Evolutionary conservation across 306 rosid species (phyloP), one percentile per base, ranked within the genome.

Genomic region (Comarum palustre): DNA sequence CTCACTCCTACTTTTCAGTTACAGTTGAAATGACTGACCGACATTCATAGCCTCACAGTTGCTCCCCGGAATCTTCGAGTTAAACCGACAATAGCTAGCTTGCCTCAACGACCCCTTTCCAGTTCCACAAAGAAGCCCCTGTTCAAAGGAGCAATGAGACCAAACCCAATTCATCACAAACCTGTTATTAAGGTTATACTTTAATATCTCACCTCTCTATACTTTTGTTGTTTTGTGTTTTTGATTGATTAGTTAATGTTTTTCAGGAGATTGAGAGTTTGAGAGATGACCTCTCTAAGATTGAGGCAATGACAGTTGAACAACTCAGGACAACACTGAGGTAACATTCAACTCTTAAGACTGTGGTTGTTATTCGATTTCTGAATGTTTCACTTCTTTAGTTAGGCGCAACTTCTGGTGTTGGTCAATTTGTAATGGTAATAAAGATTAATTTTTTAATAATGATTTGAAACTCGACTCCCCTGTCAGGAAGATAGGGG

Each of bases 301-400:
- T 89, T 9, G 90, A 89, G 64, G 73, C 70, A 50, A 86, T 94
- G 98, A 94, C 95, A 6, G 86, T 91, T 77, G 87, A 86, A 73
- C 90, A 94, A 82, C 96, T 94, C 64, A 74, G 88, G 73, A 85
- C 78, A 70, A 84, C 82, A 10, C 77, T 94, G 43, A 89, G 91
- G 98, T 94, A 57, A 31, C 46, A 50, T 59, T 22, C 34, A 50
- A 47, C 16, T 24, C 12, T 8, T 32, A 24, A 19, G 32, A 8
- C 19, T n/a, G n/a, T 27, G 11, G 9, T 50, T 0, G 75, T 59
- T 25, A 34, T 59, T 32, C 32, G 16, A 69, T 10, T 42, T 3
- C 16, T 24, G 24, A 22, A 8, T 73, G 29, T 64, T 42, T 54
- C 19, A 6, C 68, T 8, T 25, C 11, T 50, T n/a, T n/a, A 29